phyloP scores from a whole-genome alignment of 2,329 filamentous ascomycete genomes.

The Penicillium brevicompactum region DNA sequence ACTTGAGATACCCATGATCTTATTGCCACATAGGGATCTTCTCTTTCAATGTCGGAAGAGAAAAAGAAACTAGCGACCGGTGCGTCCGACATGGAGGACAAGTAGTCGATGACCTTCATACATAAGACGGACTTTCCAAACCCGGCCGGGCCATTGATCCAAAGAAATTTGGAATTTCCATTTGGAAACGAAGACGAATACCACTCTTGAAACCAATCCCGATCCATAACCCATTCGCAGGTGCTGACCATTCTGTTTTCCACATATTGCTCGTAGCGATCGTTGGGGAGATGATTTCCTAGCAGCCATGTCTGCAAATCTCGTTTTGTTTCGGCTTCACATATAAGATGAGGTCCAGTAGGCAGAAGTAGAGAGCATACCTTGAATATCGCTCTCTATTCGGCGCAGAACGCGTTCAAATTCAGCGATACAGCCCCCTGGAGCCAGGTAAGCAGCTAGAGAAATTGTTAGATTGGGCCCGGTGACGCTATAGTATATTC shows the following conservation, averaged over 20 bases:
- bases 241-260: background rate
- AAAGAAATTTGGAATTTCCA: constrained; percentile 1
- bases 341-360: background rate
- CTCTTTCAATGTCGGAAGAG: background rate
- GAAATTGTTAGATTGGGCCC: too few species aligned
- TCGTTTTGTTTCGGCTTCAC: constrained; percentile 1
- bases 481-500: too few species aligned
- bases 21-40: constrained; percentile 5
- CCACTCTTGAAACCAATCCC: constrained; percentile 4
- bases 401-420: background rate
- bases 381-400: constrained; percentile 7
- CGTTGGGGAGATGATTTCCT: background rate
- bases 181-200: background rate
- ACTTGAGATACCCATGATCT: constrained; percentile 7
- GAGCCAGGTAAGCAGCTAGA: too few species aligned
- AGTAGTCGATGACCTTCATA: constrained; percentile 2
- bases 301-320: constrained; percentile 7
- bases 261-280: background rate
- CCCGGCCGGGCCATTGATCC: constrained; percentile 9
- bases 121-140: constrained; percentile 12
- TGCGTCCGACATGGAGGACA: background rate
- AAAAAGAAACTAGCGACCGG: constrained; percentile 11
- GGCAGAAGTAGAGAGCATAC: background rate
- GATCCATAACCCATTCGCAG: constrained; percentile 4
- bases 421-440: too few species aligned